Conservation (phyloP, 352 stramenopile species). For the Phytophthora foliorum region DNA sequence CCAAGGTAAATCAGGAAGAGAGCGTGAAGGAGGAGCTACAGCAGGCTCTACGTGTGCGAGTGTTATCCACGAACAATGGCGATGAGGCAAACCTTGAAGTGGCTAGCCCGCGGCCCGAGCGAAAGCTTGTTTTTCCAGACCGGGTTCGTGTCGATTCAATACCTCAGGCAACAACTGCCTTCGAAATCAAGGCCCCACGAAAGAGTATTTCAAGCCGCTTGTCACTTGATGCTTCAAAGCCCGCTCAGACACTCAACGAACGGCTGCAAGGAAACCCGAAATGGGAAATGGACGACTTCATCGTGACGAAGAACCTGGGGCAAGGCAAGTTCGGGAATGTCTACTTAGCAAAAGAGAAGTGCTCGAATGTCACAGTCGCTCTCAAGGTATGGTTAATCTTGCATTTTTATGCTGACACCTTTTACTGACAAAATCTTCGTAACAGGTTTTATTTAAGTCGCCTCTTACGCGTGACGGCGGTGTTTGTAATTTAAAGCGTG, state of each 20-base stretch:
- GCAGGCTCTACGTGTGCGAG: not conserved
- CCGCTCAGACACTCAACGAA: constrained; percentile 52
- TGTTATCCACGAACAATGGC: not conserved
- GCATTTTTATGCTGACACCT: not conserved
- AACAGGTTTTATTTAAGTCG: constrained; percentile 76
- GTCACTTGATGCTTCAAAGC: constrained; percentile 59
- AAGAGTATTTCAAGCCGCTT: constrained; percentile 39
- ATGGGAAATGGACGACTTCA: constrained; percentile 83
- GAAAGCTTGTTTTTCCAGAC: constrained; percentile 43
- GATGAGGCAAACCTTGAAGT: not conserved
- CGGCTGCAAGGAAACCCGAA: constrained; percentile 62
- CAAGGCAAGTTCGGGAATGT: constrained; percentile 91
- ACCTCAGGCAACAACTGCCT: constrained; percentile 18
- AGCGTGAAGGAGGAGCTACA: constrained; percentile 22
- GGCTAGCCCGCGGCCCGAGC: constrained; percentile 10
- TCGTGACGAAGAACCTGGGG: constrained; percentile 80
- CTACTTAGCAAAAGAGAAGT: constrained; percentile 82
- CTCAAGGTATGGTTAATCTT: constrained; percentile 66
- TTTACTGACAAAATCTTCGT: not conserved
- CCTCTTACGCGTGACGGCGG: constrained; percentile 65
- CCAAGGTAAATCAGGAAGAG: not conserved
- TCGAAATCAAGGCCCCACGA: constrained; percentile 13
- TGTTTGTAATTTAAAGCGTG: constrained; percentile 74
- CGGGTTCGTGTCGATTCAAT: constrained; percentile 46
- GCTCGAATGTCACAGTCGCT: constrained; percentile 70